phyloP scores from a whole-genome alignment of 208 protist genomes.

The Trypanosoma platydactyli region DNA sequence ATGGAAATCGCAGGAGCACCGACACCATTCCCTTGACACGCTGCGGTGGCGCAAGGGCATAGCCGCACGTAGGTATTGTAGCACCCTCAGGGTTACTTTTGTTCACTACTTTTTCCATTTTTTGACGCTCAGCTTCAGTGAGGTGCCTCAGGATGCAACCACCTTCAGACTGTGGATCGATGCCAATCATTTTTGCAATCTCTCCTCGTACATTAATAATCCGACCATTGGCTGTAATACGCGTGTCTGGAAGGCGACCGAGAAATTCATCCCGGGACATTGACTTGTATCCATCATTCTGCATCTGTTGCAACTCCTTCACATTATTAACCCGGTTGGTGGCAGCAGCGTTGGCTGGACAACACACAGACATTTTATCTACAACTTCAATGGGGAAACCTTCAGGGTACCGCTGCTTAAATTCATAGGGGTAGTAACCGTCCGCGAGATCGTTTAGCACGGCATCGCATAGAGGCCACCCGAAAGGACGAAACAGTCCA shows the following conservation, averaged over 20 bases:
- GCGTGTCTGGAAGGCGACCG: conserved; percentile 53
- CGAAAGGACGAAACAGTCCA: conserved; percentile 86
- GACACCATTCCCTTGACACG: conserved; percentile 42
- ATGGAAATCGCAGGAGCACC: conserved; percentile 71
- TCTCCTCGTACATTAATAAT: conserved; percentile 67
- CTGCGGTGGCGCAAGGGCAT: not conserved
- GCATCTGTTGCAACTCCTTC: conserved; percentile 13
- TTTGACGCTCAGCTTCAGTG: conserved; percentile 40
- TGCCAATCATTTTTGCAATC: conserved; percentile 54
- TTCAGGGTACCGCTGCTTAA: conserved; percentile 92
- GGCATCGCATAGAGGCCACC: conserved; percentile 84
- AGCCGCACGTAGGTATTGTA: not conserved
- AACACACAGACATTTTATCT: conserved; percentile 52
- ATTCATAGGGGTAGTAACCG: conserved; percentile 94
- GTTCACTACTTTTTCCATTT: not conserved
- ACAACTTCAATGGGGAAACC: conserved; percentile 88
- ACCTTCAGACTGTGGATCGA: not conserved
- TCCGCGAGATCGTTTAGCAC: conserved; percentile 90
- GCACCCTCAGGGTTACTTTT: not conserved
- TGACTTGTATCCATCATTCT: conserved; percentile 31
- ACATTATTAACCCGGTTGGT: conserved; percentile 11
- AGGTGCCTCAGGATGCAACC: conserved; percentile 43
- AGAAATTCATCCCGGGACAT: conserved; percentile 60
- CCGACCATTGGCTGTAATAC: conserved; percentile 66
- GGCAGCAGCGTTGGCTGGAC: not conserved